Base-by-base conservation (phyloP, 345 rosid species). In the Raphanus raphanistrum region DNA sequence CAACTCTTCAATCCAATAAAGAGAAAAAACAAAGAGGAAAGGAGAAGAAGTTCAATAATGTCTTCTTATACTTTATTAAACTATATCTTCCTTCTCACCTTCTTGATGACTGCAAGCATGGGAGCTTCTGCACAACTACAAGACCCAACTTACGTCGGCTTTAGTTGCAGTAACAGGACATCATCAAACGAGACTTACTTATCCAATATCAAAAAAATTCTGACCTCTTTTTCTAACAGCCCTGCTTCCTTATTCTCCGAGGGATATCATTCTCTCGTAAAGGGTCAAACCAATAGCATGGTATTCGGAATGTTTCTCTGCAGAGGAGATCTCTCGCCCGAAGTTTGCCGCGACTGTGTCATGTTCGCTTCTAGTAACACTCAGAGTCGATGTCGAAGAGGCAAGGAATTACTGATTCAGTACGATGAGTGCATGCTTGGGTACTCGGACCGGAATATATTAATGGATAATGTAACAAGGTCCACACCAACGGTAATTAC, bases 381-480 rank as follows among this genome's bases (percentile, higher is more conserved):
- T 45, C 0, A 0, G 2, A 31, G 3, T 1, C 31, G 4, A 0
- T 87, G 95, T 66, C 85, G 76, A 0, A 11, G 3, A 11, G 28
- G 70, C 26, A 86, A 75, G 69, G 61, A 61, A 29, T 69, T 85
- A 10, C 57, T 81, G 9, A 25, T 86, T 52, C 83, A 78, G 81
- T 85, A 70, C 25, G 87, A 85, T 3, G 61, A 68, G 61, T 90
- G 92, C 21, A 45, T 78, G 76, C 11, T 88, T 25, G 76, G 82
- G 8, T 86, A 86, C 68, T 68, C 88, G 0, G 71, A 83, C 59
- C 36, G 16, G 0, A 73, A 61, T 21, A 73, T 67, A 2, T 12
- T 73, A 70, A 13, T 8, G 33, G 63, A 35, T 60, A 1, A 43
- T 38, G 41, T 11, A 1, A 50, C 55, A 50, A 5, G 55, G 55